Conservation (phyloP, 306 rosid genomes). For the Dryas drummondii region DNA sequence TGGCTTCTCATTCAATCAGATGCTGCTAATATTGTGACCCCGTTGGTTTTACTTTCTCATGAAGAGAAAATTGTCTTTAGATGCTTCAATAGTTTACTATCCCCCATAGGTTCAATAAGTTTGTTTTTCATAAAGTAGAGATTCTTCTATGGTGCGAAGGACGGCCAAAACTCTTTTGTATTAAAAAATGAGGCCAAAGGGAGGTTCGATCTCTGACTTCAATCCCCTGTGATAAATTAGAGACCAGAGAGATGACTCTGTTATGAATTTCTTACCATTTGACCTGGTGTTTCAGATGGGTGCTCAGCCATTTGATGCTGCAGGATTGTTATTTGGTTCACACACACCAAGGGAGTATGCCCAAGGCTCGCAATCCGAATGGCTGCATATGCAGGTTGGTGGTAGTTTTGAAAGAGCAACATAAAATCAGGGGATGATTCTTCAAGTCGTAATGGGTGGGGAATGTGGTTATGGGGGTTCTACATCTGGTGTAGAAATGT, state of each 20-base stretch:
- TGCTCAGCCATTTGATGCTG: constrained; percentile 60
- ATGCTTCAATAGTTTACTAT: neutral
- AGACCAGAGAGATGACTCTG: neutral
- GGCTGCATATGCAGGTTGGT: constrained; percentile 90
- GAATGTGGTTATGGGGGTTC: constrained; percentile 2
- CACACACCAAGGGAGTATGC: constrained; percentile 63
- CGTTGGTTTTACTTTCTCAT: neutral
- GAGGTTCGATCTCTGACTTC: too few relatives aligned
- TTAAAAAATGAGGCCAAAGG: too few relatives aligned
- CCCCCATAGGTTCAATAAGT: neutral
- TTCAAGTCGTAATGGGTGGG: constrained; percentile 21
- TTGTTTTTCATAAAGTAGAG: neutral
- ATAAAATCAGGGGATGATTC: constrained; percentile 32
- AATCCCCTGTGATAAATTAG: too few relatives aligned
- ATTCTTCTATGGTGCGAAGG: neutral
- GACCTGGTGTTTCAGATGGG: constrained; percentile 48
- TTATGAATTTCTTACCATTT: constrained; percentile 27
- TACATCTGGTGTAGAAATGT: constrained; percentile 37
- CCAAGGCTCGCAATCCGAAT: constrained; percentile 65
- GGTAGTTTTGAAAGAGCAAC: constrained; percentile 67
- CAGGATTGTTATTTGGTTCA: constrained; percentile 69
- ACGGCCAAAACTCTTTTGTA: too few relatives aligned
- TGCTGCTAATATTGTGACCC: neutral
- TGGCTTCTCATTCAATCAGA: neutral
- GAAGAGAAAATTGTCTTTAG: neutral